phyloP scores from a whole-genome alignment of 164 flowering plant species.

The Amborella trichopoda region DNA sequence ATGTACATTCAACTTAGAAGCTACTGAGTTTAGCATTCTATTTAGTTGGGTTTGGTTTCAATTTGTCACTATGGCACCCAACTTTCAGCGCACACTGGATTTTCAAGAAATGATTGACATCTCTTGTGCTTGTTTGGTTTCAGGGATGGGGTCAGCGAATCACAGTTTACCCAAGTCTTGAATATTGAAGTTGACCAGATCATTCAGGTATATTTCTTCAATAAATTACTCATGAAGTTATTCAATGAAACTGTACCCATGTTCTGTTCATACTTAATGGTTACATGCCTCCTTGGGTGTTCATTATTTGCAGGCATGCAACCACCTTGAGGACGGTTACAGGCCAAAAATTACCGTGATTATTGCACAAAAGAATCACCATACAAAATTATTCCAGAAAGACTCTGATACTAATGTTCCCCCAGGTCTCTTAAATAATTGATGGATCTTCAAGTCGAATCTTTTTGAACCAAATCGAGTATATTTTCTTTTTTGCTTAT shows the following conservation, averaged over 20 bases:
- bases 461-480: background rate
- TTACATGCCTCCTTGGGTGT: no score
- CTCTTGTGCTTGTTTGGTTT: no score
- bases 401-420: constrained; percentile 75
- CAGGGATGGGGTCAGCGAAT: constrained; percentile 97
- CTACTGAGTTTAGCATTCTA: no score
- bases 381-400: constrained; percentile 66
- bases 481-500: background rate
- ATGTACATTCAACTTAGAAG: no score
- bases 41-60: no score
- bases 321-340: constrained; percentile 66
- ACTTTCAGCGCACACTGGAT: no score
- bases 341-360: constrained; percentile 57
- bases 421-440: constrained; percentile 34
- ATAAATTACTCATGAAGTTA: no score
- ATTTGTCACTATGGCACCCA: no score
- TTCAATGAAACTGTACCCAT: no score
- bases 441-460: background rate
- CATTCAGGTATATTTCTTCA: constrained; percentile 44
- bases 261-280: background rate
- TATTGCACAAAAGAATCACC: constrained; percentile 87
- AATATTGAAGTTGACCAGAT: constrained; percentile 77
- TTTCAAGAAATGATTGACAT: no score
- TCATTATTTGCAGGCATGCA: constrained; percentile 48
- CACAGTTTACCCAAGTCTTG: constrained; percentile 76